Evolutionary conservation across 805 yeast genomes (phyloP).

Genomic region (Schwanniomyces sp.): DNA sequence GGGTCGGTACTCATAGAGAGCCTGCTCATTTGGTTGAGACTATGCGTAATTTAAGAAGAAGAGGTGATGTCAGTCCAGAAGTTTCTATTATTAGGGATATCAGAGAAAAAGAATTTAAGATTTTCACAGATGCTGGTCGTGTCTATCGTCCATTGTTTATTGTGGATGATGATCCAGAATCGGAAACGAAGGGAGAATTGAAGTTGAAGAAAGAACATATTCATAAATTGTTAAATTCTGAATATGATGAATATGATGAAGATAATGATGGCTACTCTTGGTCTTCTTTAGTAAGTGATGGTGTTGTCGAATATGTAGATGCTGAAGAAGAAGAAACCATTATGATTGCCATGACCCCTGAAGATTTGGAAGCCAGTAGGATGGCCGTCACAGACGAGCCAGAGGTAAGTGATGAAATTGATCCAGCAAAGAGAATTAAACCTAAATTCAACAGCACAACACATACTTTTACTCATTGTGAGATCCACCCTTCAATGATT

Average conservation of each 20-base stretch:
- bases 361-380: slow-evolving; percentile 76
- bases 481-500: slow-evolving; percentile 98
- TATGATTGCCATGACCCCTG: slow-evolving; percentile 98
- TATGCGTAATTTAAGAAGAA: slow-evolving; percentile 87
- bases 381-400: slow-evolving; percentile 39
- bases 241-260: slow-evolving; percentile 61
- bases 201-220: slow-evolving; percentile 84
- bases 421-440: slow-evolving; percentile 85
- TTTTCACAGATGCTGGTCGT: slow-evolving; percentile 98
- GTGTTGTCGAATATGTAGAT: slow-evolving; percentile 94
- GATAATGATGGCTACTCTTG: slow-evolving; percentile 70
- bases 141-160: slow-evolving; percentile 95
- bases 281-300: slow-evolving; percentile 78
- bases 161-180: slow-evolving; percentile 80
- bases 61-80: slow-evolving; percentile 93
- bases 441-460: slow-evolving; percentile 53
- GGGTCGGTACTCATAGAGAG: slow-evolving; percentile 98
- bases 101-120: slow-evolving; percentile 93
- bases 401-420: slow-evolving; percentile 48
- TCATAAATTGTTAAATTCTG: slow-evolving; percentile 60
- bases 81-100: slow-evolving; percentile 94
- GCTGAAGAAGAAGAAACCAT: slow-evolving; percentile 99
- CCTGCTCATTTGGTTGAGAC: slow-evolving; percentile 91
- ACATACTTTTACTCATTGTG: slow-evolving; percentile 95
- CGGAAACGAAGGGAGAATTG: slow-evolving; percentile 71